phyloP scores from a whole-genome alignment of 257 asterid genomes.

The Nicotiana otophora region DNA sequence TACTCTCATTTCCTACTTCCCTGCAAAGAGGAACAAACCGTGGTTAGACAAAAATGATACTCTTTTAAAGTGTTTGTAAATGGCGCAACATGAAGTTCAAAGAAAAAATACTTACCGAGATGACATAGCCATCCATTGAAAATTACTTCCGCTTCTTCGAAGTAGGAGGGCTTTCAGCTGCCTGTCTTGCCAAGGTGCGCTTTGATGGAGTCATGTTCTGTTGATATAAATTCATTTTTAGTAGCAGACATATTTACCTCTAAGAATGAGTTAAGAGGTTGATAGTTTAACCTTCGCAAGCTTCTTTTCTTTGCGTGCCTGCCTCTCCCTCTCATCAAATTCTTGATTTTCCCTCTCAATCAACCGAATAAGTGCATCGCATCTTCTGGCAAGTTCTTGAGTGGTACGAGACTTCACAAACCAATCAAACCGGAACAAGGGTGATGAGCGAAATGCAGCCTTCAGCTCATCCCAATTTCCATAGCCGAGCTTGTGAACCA shows the following conservation, averaged over 20 bases:
- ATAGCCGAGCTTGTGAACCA: constrained; percentile 97
- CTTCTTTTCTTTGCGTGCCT: constrained; percentile 97
- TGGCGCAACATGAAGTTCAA: not conserved
- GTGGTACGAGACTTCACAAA: constrained; percentile 97
- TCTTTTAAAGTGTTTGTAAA: not conserved
- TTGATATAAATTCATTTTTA: constrained; percentile 13
- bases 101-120: constrained; percentile 41
- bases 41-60: not conserved
- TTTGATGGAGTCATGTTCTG: constrained; percentile 57
- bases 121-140: constrained; percentile 71
- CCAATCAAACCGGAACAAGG: constrained; percentile 96
- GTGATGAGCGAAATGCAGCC: constrained; percentile 94
- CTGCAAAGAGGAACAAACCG: constrained; percentile 30
- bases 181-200: constrained; percentile 65
- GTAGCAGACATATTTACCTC: not conserved
- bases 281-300: constrained; percentile 57
- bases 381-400: constrained; percentile 97
- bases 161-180: constrained; percentile 75
- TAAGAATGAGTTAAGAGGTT: not conserved
- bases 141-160: constrained; percentile 71
- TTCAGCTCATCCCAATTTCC: constrained; percentile 99
- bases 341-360: constrained; percentile 96
- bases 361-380: constrained; percentile 86
- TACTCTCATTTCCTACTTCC: constrained; percentile 63
- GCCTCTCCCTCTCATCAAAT: constrained; percentile 92